Conservation (phyloP, 2,329 filamentous ascomycete species). For the Colletotrichum cuscutae region DNA sequence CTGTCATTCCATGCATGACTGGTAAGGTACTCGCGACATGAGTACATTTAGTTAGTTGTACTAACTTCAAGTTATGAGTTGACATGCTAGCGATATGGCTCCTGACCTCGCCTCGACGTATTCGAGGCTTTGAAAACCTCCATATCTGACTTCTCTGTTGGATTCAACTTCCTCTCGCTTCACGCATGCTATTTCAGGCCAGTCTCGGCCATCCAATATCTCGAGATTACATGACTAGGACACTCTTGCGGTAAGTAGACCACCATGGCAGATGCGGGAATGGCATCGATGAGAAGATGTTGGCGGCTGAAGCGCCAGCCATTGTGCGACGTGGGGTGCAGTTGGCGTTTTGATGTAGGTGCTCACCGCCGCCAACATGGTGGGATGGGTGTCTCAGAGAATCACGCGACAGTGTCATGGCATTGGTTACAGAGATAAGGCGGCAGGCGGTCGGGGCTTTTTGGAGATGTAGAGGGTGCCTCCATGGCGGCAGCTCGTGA, state of each 20-base stretch:
- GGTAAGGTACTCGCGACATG: too few species aligned
- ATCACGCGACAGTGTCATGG: slow-evolving; percentile 22
- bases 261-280: neutral
- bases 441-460: slow-evolving; percentile 10
- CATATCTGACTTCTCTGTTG: neutral
- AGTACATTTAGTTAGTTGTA: too few species aligned
- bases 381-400: slow-evolving; percentile 26
- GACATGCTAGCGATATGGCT: too few species aligned
- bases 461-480: neutral
- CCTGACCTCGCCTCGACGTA: too few species aligned
- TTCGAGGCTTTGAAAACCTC: neutral
- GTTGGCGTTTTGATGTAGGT: slow-evolving; percentile 18
- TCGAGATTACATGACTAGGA: neutral
- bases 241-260: neutral
- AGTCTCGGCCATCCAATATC: neutral
- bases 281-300: neutral
- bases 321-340: slow-evolving; percentile 12
- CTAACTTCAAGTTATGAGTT: too few species aligned
- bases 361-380: slow-evolving; percentile 17
- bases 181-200: neutral
- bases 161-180: neutral
- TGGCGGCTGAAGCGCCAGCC: neutral
- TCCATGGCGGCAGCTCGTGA: neutral
- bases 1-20: too few species aligned
- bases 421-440: slow-evolving; percentile 9